These are phyloP conservation scores for Leptodontidium sp. DNA, from an alignment of 2,329 filamentous ascomycete species.

Conservation along the genomic window DNA sequence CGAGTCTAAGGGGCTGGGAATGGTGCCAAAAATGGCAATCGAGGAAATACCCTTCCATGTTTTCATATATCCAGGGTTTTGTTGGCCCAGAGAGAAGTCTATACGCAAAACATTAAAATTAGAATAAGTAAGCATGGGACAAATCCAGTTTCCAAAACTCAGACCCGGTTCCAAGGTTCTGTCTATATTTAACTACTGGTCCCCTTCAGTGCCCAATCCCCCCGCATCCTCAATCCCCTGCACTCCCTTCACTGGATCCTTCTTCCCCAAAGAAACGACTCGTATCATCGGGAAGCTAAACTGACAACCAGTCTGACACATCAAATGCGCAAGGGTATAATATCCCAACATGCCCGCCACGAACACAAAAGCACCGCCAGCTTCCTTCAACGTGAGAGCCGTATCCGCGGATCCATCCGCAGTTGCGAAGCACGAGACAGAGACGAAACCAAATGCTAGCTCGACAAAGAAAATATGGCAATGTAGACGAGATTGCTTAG, in stretches of 20 bases:
- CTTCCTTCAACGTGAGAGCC: conserved; percentile 51
- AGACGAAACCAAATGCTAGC: conserved; percentile 53
- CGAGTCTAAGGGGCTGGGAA: too few relatives aligned
- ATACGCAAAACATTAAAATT: too few relatives aligned
- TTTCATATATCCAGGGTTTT: too few relatives aligned
- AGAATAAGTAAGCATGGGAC: too few relatives aligned
- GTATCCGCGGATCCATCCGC: conserved; percentile 52
- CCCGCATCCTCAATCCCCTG: background rate
- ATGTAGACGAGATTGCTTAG: conserved; percentile 56
- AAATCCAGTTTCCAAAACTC: too few relatives aligned
- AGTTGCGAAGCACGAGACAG: conserved; percentile 51
- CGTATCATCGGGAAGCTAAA: conserved; percentile 53
- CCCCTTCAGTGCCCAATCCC: background rate
- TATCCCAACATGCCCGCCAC: conserved; percentile 55
- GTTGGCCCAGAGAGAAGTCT: too few relatives aligned
- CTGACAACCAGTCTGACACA: conserved; percentile 50
- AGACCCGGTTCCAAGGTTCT: background rate
- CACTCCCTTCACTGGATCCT: conserved; percentile 20
- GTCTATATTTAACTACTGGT: background rate
- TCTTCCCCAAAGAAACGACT: conserved; percentile 50
- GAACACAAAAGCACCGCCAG: conserved; percentile 57
- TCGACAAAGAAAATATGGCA: conserved; percentile 57
- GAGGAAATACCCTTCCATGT: too few relatives aligned
- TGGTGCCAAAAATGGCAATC: too few relatives aligned
- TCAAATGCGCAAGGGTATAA: conserved; percentile 54